Evolutionary conservation across 352 stramenopile species (phyloP), one percentile per base, ranked within the genome.

Genomic region (Thalassiosira pacifica): DNA sequence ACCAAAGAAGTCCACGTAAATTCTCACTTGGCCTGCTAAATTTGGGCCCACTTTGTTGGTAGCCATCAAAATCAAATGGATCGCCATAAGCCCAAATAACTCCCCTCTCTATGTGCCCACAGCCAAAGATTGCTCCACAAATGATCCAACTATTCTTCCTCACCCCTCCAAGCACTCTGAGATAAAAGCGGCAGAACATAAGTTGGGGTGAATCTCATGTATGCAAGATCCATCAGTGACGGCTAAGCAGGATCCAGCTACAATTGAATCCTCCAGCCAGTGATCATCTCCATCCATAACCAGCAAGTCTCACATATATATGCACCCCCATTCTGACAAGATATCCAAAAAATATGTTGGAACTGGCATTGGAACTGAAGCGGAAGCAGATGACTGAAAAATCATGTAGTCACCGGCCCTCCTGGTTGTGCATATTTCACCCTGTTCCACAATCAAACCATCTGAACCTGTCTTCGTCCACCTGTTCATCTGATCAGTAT

Each of bases 221-320:
- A 82, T 75, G 34, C 69, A 82, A 0, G 52, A 82, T 11, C 63
- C 63, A 29, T 72, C 63, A 1, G 63, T 61, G 8, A 82, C 73
- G 22, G 61, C 63, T 1, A 68, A 9, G 6, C 9, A 27, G 10
- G 48, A 60, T 0, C 34, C 52, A n/a, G 37, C 64, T 40, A 1
- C 13, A 27, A 74, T 82, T 11, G 73, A 42, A 0, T 42, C 31
- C 3, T 42, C 5, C 13, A 82, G 3, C 42, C 63, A 82, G 0
- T 40, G 8, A 2, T 34, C 22, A 0, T 52, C 24, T 0, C 63
- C 73, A 10, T 48, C 19, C 3, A 82, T 0, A 29, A 61, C 24
- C 8, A 82, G 40, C 27, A 8, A 53, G 1, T 71, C n/a, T 37
- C 71, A 79, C 27, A 79, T 61, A 57, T 59, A 79, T 22, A 19